phyloP scores from a whole-genome alignment of 2,329 filamentous ascomycete species.

The Fusarium gaditjirri region DNA sequence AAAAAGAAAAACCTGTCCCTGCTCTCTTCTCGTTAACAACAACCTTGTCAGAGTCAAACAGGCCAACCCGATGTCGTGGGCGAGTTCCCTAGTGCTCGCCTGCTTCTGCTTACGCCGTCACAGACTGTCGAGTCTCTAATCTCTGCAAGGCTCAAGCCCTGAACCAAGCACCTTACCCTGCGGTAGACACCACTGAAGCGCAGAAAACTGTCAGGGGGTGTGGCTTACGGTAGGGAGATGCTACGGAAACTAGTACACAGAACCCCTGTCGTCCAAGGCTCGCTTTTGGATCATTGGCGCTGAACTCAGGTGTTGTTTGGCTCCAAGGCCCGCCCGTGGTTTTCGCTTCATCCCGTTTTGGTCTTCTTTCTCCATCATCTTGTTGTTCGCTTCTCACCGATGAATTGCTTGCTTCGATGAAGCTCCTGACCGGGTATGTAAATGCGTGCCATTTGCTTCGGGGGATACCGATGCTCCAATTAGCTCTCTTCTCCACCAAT shows the following conservation, averaged over 20 bases:
- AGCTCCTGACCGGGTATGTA: constrained; percentile 7
- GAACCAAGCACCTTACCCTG: background rate
- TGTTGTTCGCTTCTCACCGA: constrained; percentile 36
- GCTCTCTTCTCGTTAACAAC: background rate
- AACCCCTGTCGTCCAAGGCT: constrained; percentile 10
- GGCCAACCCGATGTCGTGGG: constrained; percentile 37
- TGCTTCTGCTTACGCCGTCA: constrained; percentile 27
- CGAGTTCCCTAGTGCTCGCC: constrained; percentile 44
- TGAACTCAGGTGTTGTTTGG: constrained; percentile 24
- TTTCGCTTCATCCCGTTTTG: constrained; percentile 40
- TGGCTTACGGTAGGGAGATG: constrained; percentile 34
- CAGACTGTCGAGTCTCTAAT: constrained; percentile 11
- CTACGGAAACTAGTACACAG: constrained; percentile 21
- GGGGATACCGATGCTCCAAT: background rate
- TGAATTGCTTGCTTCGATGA: constrained; percentile 15
- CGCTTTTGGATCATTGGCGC: constrained; percentile 27
- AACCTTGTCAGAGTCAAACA: constrained; percentile 2
- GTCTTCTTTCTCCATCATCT: constrained; percentile 26
- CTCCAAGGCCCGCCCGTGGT: constrained; percentile 34
- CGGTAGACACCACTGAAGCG: background rate
- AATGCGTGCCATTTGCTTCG: constrained; percentile 13
- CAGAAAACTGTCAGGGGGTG: constrained; percentile 1
- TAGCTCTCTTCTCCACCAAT: background rate
- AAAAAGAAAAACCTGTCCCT: background rate
- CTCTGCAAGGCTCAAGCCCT: background rate